Evolutionary conservation across 192 early-diverging fungal genomes (phyloP), one percentile per base, ranked within the genome.

Genomic region (Coemansia aciculifera): DNA sequence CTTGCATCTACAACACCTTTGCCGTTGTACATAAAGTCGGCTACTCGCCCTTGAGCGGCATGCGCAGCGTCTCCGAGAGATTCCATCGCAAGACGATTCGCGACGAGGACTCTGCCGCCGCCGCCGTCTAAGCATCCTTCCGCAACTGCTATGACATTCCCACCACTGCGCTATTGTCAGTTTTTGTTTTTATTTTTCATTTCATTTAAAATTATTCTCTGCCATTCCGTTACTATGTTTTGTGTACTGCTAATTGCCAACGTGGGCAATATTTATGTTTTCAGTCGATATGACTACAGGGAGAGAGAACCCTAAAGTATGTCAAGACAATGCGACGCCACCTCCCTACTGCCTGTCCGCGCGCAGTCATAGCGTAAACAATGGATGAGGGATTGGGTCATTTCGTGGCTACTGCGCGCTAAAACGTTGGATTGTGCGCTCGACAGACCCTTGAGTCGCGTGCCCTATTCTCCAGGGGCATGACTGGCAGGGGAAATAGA

Each of bases 1-100:
- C 86, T 38, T 89, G 88, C 73, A 90, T 89, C 86, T 93, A 92
- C 72, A 82, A 82, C 69, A 74, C 79, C 19, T 82, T 82, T 48
- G 40, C 48, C n/a, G 75, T 77, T 11, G 66, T 82, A 37, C 65
- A 77, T 62, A 77, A 68, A 59, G 65, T 72, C 34, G 79, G 79
- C 17, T 82, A 71, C 66, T 77, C 75, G 39, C 72, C 79, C 7
- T 61, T 82, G 27, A 66, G 69, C 62, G 51, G 56, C 17, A 34
- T 74, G 13, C 51, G 62, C 69, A 19, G 24, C 44, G 79, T 82
- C 59, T 39, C 72, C 24, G 29, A 54, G 63, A 74, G 59, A 57
- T 69, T 81, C 64, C 70, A 67, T 24, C 75, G 75, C 71, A 81
- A 77, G 62, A 59, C 59, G 15, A 61, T 59, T 32, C 59, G 43